Evolutionary conservation across 140 eudicot species (phyloP).

Genomic region (Stevia rebaudiana): DNA sequence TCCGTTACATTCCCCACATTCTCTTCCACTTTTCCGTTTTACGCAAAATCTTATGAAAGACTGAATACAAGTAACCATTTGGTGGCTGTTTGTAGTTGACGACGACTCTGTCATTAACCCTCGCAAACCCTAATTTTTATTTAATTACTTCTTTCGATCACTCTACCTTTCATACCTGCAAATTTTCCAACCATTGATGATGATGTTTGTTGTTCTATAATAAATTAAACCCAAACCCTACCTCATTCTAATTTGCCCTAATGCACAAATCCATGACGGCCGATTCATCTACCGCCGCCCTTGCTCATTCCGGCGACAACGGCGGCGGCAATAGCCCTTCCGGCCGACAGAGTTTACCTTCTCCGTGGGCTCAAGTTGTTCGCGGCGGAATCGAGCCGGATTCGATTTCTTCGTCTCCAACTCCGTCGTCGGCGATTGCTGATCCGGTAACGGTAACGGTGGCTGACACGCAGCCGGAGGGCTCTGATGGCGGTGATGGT

Average conservation of each 20-base stretch:
- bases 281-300: constrained; percentile 27
- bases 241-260: background rate
- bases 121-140: constrained; percentile 15
- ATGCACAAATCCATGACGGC: constrained; percentile 35
- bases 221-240: constrained; percentile 14
- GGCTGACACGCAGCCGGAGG: constrained; percentile 15
- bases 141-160: constrained; percentile 1
- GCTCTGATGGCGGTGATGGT: constrained; percentile 14
- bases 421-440: constrained; percentile 17
- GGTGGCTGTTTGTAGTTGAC: background rate
- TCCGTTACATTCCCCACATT: background rate
- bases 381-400: constrained; percentile 42
- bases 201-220: constrained; percentile 13
- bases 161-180: background rate
- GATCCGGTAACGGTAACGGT: constrained; percentile 13
- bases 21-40: constrained; percentile 12
- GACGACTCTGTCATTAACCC: constrained; percentile 10
- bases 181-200: background rate
- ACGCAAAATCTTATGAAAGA: constrained; percentile 12
- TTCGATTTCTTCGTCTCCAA: constrained; percentile 5
- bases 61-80: constrained; percentile 1
- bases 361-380: constrained; percentile 61
- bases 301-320: constrained; percentile 13
- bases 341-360: constrained; percentile 19
- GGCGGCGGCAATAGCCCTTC: constrained; percentile 19